Conservation (phyloP, 352 stramenopile genomes). For the Phytopythium chamaehyphon region DNA sequence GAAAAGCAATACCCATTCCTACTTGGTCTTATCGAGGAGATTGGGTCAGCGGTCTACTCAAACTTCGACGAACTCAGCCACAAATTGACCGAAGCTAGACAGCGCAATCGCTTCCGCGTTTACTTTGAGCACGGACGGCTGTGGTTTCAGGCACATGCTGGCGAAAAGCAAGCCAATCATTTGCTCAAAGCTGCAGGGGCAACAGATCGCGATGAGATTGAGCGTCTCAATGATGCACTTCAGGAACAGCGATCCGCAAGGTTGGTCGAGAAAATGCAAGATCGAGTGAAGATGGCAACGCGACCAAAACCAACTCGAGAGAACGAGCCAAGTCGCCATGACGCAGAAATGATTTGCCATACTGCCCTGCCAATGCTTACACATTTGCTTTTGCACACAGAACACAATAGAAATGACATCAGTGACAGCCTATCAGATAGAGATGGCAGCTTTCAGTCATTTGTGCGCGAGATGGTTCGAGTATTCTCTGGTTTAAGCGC, state of each 20-base stretch:
- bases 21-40: slow-evolving; percentile 27
- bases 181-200: slow-evolving; percentile 9
- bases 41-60: slow-evolving; percentile 33
- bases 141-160: slow-evolving; percentile 38
- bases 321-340: background rate
- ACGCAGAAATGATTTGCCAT: background rate
- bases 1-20: slow-evolving; percentile 51
- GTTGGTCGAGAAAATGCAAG: slow-evolving; percentile 19
- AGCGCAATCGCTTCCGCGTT: slow-evolving; percentile 24
- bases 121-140: slow-evolving; percentile 46
- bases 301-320: background rate
- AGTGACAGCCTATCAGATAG: background rate
- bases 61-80: slow-evolving; percentile 31
- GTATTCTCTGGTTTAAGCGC: slow-evolving; percentile 36
- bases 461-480: slow-evolving; percentile 39
- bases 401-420: background rate
- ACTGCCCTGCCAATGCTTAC: background rate
- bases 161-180: slow-evolving; percentile 19
- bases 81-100: slow-evolving; percentile 2
- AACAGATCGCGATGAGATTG: slow-evolving; percentile 20
- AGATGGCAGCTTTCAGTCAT: slow-evolving; percentile 23
- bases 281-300: background rate
- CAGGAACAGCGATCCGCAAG: slow-evolving; percentile 27
- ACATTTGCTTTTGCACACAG: background rate
- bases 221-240: slow-evolving; percentile 33